Conservation (phyloP, 495 filamentous ascomycete genomes). For the Aspergillus heteromorphus region DNA sequence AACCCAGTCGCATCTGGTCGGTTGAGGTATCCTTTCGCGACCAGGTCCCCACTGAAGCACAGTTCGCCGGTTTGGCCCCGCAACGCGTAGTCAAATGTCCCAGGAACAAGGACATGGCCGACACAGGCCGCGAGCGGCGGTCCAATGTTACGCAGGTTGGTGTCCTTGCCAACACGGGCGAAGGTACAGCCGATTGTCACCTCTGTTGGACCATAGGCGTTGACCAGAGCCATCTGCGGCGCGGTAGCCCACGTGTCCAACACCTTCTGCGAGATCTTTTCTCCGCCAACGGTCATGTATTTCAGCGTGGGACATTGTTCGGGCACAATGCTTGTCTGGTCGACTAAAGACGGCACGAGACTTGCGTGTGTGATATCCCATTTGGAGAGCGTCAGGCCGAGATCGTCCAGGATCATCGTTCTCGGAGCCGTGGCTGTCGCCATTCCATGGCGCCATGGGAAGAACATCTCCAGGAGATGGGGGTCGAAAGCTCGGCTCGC, state of each 20-base stretch:
- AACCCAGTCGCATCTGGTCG: slow-evolving; percentile 53
- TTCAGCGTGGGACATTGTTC: slow-evolving; percentile 24
- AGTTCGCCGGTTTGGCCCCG: slow-evolving; percentile 82
- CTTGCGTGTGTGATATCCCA: slow-evolving; percentile 79
- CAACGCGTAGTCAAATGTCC: slow-evolving; percentile 61
- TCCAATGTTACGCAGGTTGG: slow-evolving; percentile 81
- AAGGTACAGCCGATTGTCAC: slow-evolving; percentile 85
- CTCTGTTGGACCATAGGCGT: slow-evolving; percentile 77
- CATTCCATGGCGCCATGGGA: slow-evolving; percentile 35
- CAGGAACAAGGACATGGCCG: slow-evolving; percentile 68
- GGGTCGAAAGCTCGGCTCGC: slow-evolving; percentile 34
- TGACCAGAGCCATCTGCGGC: slow-evolving; percentile 33
- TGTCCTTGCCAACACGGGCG: slow-evolving; percentile 61
- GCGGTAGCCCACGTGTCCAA: slow-evolving; percentile 40
- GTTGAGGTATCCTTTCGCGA: slow-evolving; percentile 84
- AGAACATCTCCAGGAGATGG: slow-evolving; percentile 33
- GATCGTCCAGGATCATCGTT: slow-evolving; percentile 28
- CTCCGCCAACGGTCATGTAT: slow-evolving; percentile 41
- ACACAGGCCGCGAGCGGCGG: slow-evolving; percentile 77
- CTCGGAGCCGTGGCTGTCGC: slow-evolving; percentile 27
- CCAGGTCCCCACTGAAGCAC: slow-evolving; percentile 78
- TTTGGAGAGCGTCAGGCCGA: slow-evolving; percentile 24
- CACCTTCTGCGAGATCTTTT: slow-evolving; percentile 40
- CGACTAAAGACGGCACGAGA: slow-evolving; percentile 32
- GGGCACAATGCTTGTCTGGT: slow-evolving; percentile 23